These are phyloP conservation scores for Porodaedalea pini DNA, from an alignment of 1,284 basidiomycete genomes.

Conservation along the genomic window DNA sequence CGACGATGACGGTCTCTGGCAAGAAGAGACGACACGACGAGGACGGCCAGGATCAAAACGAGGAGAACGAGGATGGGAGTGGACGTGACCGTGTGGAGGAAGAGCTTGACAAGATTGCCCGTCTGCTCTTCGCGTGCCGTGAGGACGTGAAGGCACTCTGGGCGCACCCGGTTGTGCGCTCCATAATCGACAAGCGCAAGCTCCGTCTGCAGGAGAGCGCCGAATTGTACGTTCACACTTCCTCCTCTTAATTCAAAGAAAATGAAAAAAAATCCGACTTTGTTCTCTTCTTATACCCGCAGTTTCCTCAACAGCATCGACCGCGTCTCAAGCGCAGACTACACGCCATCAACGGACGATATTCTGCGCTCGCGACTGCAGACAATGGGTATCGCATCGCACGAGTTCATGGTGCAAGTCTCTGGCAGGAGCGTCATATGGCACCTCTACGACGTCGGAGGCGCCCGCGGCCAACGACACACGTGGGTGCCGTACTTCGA, in stretches of 20 bases:
- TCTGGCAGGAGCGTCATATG: conserved; percentile 72
- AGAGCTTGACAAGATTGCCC: conserved; percentile 59
- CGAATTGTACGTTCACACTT: conserved; percentile 59
- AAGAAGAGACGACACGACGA: conserved; percentile 15
- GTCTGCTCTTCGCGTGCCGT: conserved; percentile 52
- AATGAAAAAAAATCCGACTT: neutral
- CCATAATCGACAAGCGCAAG: conserved; percentile 61
- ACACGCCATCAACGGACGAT: conserved; percentile 74
- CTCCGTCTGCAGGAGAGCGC: conserved; percentile 80
- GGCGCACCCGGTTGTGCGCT: conserved; percentile 63
- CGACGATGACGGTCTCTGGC: conserved; percentile 15
- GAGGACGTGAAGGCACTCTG: conserved; percentile 67
- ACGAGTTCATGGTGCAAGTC: conserved; percentile 68
- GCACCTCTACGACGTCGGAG: conserved; percentile 80
- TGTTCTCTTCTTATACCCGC: neutral
- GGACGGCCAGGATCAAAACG: neutral
- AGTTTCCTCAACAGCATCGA: conserved; percentile 73
- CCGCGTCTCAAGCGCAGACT: conserved; percentile 62
- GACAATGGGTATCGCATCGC: conserved; percentile 80
- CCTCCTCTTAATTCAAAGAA: neutral
- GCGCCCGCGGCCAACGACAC: conserved; percentile 78
- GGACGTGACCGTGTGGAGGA: conserved; percentile 28
- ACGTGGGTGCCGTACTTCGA: conserved; percentile 82
- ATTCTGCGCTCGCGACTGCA: conserved; percentile 80
- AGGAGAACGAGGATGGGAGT: conserved; percentile 18